phyloP scores from a whole-genome alignment of 345 rosid genomes.

The Acer negundo region DNA sequence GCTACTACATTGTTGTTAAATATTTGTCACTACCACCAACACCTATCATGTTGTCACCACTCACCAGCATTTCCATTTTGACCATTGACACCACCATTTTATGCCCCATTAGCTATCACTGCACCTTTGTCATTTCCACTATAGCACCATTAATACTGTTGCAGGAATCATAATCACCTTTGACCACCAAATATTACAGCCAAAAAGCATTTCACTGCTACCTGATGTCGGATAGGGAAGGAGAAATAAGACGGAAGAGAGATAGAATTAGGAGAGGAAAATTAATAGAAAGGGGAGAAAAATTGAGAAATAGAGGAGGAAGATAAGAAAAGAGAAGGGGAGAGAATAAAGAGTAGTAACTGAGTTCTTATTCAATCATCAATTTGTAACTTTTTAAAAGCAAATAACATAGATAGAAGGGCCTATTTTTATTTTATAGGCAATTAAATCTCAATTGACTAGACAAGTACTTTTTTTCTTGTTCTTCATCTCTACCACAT shows the following conservation, averaged over 20 bases:
- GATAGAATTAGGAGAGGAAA: neutral
- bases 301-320: neutral
- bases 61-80: neutral
- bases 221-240: neutral
- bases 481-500: neutral
- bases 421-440: neutral
- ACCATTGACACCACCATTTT: neutral
- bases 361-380: neutral
- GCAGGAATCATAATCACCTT: neutral
- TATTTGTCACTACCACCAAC: neutral
- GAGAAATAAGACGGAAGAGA: neutral
- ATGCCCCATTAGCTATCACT: neutral
- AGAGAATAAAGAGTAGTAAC: neutral
- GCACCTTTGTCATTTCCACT: neutral
- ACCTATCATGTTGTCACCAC: neutral
- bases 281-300: neutral
- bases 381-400: too few species aligned
- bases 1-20: neutral
- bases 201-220: neutral
- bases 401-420: neutral
- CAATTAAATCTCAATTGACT: neutral
- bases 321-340: neutral
- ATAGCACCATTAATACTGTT: neutral
- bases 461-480: neutral
- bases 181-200: neutral